phyloP scores from a whole-genome alignment of 306 rosid genomes.

The Senna tora region DNA sequence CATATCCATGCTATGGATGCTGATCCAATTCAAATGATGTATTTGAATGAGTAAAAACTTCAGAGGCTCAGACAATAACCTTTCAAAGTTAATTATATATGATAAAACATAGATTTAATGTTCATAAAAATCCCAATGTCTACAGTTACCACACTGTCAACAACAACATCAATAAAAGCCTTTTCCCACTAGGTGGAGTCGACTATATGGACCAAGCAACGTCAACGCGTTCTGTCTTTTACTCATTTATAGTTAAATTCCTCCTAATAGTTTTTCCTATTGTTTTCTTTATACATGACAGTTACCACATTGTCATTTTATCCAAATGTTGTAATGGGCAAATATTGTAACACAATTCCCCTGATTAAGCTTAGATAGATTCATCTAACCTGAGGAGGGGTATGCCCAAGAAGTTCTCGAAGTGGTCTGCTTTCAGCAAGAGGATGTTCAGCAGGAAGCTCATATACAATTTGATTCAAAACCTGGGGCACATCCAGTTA shows the following conservation, averaged over 20 bases:
- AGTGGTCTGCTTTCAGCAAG: constrained; percentile 95
- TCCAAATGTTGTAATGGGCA: constrained; percentile 1
- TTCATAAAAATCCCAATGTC: constrained; percentile 16
- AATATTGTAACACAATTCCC: constrained; percentile 14
- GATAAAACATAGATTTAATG: constrained; percentile 14
- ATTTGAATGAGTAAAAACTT: neutral
- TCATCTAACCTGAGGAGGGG: constrained; percentile 85
- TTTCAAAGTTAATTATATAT: neutral
- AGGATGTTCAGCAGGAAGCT: constrained; percentile 99
- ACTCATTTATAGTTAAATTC: no score
- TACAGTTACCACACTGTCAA: constrained; percentile 18
- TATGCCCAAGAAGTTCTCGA: constrained; percentile 97
- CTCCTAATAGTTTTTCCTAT: no score
- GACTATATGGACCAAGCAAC: no score
- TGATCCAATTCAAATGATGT: neutral
- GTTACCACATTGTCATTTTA: constrained; percentile 18
- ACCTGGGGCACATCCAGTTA: constrained; percentile 52
- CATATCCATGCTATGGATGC: no score
- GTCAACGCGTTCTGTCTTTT: no score
- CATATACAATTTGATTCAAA: constrained; percentile 91
- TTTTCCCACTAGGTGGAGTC: no score
- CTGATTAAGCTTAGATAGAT: constrained; percentile 26
- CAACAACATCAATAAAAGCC: no score
- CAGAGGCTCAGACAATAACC: neutral
- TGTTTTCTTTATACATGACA: no score